Base-by-base conservation (phyloP, 2,329 filamentous ascomycete species). In the Stylonectria norvegica region DNA sequence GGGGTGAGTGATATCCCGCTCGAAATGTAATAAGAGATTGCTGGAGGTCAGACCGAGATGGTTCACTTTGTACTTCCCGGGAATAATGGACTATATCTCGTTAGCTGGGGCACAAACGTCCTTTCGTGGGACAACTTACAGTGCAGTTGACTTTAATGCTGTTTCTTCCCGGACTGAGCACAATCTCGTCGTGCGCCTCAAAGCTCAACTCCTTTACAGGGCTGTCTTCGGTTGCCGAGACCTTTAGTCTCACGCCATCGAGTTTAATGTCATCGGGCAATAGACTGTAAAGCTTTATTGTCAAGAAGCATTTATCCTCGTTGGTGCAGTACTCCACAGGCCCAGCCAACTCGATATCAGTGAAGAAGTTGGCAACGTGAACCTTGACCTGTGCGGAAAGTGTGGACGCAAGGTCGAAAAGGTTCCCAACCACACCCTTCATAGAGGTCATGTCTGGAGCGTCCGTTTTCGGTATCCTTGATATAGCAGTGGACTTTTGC, bases 11-110 rank as follows among this genome's bases (percentile, higher is more conserved):
- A 65, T 59, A 37, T 80, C 73, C 3, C 81, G 72, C 38, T 89
- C 84, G 51, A 85, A 80, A 29, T 79, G 70, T 20, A 91, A 75
- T 17, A 72, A 63, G 2, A 91, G 67, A 31, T 85, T 86, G 32
- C 72, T 77, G 5, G 78, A 72, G 17, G 72, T 66, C 17, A 96
- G 63, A 11, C 79, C 73, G 25, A 95, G 70, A 48, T 82, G 81
- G 52, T 89, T 86, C 31, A 93, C 76, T 42, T 81, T 76, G 56
- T 89, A 96, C 18, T 76, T 77, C 1, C 89, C 89, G 16, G 84
- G 79, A 4, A 86, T 77, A 22, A 80, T 76, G 12, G 78, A 69
- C 79, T 85, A 16, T 3, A 5, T 15, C 10, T 20, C 20, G 43
- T 72, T 50, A 71, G 62, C 16, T 18, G 20, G 8, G 1, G 4